These are phyloP conservation scores for Cylindrotheca closterium DNA, from an alignment of 108 stramenopile genomes.

Conservation along the genomic window DNA sequence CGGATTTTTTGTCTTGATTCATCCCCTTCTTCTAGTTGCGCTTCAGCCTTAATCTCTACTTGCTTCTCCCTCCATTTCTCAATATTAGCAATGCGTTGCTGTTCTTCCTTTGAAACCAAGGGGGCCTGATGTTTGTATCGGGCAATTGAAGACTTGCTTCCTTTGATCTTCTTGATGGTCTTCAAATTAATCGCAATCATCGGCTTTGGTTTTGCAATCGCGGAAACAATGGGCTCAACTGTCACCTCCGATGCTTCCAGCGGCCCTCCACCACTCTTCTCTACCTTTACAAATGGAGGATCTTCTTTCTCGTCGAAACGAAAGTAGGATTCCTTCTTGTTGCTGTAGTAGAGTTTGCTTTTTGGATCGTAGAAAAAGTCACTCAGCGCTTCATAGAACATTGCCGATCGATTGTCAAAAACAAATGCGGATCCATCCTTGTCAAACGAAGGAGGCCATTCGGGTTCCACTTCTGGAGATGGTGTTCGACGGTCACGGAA, in stretches of 20 bases:
- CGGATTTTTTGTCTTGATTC: constrained; percentile 23
- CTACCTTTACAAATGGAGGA: constrained; percentile 32
- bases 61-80: constrained; percentile 73
- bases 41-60: constrained; percentile 42
- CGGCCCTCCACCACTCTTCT: constrained; percentile 7
- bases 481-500: no score
- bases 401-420: constrained; percentile 73
- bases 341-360: constrained; percentile 76
- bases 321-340: constrained; percentile 59
- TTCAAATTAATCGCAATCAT: constrained; percentile 43
- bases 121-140: not conserved
- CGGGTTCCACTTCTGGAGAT: constrained; percentile 5
- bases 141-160: constrained; percentile 5
- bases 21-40: not conserved
- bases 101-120: constrained; percentile 37
- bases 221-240: not conserved
- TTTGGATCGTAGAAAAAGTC: constrained; percentile 88
- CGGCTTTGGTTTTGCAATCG: constrained; percentile 12
- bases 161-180: constrained; percentile 26
- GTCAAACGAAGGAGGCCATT: constrained; percentile 83
- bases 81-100: constrained; percentile 66
- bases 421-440: constrained; percentile 59
- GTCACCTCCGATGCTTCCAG: constrained; percentile 1
- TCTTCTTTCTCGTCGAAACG: constrained; percentile 36
- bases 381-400: constrained; percentile 76